Percentiles rank a stretch among this genome's conserved stretches.
Conservation (phyloP, 2,329 filamentous ascomycete genomes). For the Microcyclospora pomicola region DNA sequence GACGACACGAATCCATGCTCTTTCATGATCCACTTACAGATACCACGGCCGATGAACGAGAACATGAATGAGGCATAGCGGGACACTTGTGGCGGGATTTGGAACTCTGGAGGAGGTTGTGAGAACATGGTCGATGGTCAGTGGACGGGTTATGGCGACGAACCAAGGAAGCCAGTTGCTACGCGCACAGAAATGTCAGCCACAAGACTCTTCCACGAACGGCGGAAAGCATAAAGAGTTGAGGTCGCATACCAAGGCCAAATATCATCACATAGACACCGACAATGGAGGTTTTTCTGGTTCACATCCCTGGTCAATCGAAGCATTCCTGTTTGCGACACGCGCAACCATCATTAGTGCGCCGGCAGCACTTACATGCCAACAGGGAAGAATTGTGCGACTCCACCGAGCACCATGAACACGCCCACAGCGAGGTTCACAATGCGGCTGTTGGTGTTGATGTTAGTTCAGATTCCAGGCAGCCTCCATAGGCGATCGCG, state of each 20-base stretch:
- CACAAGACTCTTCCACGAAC: too few species aligned
- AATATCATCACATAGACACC: constrained; percentile 85
- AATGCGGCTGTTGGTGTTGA: constrained; percentile 54
- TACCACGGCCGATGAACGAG: constrained; percentile 87
- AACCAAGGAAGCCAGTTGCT: constrained; percentile 47
- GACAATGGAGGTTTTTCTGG: constrained; percentile 52
- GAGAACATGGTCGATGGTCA: background rate
- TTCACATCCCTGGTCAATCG: background rate
- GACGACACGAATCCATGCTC: constrained; percentile 4
- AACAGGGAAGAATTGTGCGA: constrained; percentile 54
- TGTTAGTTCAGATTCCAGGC: constrained; percentile 8
- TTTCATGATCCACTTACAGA: constrained; percentile 49
- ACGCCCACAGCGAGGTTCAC: constrained; percentile 82
- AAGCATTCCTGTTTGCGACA: background rate
- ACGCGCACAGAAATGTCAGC: constrained; percentile 2
- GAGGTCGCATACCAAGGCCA: constrained; percentile 49
- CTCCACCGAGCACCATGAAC: constrained; percentile 75
- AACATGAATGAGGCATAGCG: constrained; percentile 97
- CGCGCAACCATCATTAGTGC: too few species aligned
- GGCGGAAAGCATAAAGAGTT: background rate
- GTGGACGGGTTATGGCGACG: constrained; percentile 4
- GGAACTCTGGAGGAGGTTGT: constrained; percentile 53
- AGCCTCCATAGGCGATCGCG: constrained; percentile 1
- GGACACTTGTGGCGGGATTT: constrained; percentile 83
- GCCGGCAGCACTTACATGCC: constrained; percentile 37